Percentiles rank a stretch among this genome's conserved stretches.
Evolutionary conservation across 768 basidiomycete species (phyloP).

Genomic region (Suillus luteus): DNA sequence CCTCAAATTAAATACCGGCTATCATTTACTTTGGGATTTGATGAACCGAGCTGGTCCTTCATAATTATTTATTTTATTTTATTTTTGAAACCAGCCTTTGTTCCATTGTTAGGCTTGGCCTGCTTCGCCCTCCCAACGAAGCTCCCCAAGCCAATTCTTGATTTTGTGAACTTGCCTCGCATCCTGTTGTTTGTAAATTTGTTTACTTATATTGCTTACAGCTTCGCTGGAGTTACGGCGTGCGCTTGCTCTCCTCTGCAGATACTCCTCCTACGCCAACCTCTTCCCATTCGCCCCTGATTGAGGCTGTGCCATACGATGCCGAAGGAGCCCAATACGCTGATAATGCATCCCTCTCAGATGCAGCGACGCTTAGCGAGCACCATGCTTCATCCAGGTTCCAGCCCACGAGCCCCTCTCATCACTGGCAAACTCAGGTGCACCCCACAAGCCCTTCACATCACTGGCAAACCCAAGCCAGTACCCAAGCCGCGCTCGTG

Average conservation of each 20-base stretch:
- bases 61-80: neutral
- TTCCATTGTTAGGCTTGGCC: conserved; percentile 1
- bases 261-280: conserved; percentile 42
- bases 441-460: neutral
- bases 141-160: neutral
- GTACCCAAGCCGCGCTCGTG: neutral
- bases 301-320: neutral
- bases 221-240: conserved; percentile 94
- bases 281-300: neutral
- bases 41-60: neutral
- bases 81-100: neutral
- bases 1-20: neutral
- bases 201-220: conserved; percentile 28
- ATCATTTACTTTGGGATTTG: neutral
- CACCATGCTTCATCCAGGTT: neutral
- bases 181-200: neutral
- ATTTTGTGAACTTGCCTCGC: neutral
- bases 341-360: conserved; percentile 9
- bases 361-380: conserved; percentile 16
- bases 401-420: neutral
- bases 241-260: conserved; percentile 76
- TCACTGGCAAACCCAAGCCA: neutral
- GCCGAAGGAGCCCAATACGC: neutral
- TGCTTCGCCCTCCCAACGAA: neutral
- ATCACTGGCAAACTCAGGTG: neutral